A percentile compares a stretch with the other conserved stretches of the same genome.
phyloP scores from a whole-genome alignment of 208 protist genomes.

The Cochliopodium minus region DNA sequence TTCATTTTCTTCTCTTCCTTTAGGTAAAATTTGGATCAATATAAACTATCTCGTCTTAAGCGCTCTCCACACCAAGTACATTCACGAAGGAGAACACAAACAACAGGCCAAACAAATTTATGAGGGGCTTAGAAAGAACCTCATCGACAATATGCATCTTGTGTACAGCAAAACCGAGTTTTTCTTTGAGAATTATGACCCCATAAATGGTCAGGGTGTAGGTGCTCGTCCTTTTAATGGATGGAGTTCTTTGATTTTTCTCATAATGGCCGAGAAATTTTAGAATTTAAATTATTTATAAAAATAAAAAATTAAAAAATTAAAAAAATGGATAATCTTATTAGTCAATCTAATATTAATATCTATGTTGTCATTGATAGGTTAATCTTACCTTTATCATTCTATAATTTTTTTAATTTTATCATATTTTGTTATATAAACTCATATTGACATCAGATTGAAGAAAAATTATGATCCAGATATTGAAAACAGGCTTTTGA shows the following conservation, averaged over 20 bases:
- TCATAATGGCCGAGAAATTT: slow-evolving; percentile 37
- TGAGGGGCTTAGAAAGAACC: slow-evolving; percentile 21
- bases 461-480: too few relatives aligned
- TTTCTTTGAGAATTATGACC: slow-evolving; percentile 52
- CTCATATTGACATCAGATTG: too few relatives aligned
- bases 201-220: slow-evolving; percentile 29
- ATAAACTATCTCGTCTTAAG: slow-evolving; percentile 50
- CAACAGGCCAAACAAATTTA: slow-evolving; percentile 23
- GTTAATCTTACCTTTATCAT: neutral
- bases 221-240: slow-evolving; percentile 47
- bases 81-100: neutral
- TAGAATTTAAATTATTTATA: neutral
- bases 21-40: slow-evolving; percentile 70
- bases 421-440: neutral
- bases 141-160: slow-evolving; percentile 26
- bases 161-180: slow-evolving; percentile 32
- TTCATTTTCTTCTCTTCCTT: too few relatives aligned
- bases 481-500: too few relatives aligned
- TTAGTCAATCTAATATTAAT: neutral
- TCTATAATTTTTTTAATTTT: neutral
- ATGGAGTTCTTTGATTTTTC: slow-evolving; percentile 44
- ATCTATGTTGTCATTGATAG: neutral
- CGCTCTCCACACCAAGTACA: slow-evolving; percentile 26
- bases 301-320: neutral
- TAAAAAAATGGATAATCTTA: neutral